Conservation (phyloP, 192 early-diverging fungal genomes). For the Backusella morwellensis region DNA sequence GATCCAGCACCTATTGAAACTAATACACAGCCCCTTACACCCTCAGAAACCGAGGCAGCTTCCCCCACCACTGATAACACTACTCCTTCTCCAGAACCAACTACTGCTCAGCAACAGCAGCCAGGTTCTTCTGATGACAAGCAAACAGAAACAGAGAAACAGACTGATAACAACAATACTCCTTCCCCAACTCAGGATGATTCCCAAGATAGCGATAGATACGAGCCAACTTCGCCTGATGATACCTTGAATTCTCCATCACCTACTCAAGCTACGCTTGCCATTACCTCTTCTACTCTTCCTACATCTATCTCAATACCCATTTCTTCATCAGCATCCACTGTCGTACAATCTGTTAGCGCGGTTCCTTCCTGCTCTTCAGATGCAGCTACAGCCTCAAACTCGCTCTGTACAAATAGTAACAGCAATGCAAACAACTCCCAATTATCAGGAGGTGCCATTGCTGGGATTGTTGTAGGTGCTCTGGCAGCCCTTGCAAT, state of each 20-base stretch:
- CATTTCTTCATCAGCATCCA: background rate
- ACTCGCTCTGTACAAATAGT: background rate
- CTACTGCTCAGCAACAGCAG: background rate
- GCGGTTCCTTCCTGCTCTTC: background rate
- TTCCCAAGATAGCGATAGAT: background rate
- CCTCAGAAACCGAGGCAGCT: background rate
- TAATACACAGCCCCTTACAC: background rate
- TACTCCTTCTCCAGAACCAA: background rate
- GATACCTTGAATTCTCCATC: background rate
- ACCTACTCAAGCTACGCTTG: background rate
- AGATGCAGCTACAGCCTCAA: background rate
- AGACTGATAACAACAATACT: background rate
- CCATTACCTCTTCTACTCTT: background rate
- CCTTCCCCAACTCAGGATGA: background rate
- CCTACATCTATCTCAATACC: background rate
- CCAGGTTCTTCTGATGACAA: background rate
- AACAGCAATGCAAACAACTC: background rate
- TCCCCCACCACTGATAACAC: background rate
- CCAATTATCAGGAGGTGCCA: background rate
- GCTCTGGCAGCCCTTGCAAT: background rate
- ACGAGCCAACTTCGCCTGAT: background rate
- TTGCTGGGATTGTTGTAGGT: background rate
- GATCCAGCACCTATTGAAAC: background rate
- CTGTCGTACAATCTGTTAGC: background rate
- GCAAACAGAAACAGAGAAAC: background rate